These are phyloP conservation scores for Omphalotus guepiniiformis DNA, from an alignment of 768 basidiomycete species.

Conservation along the genomic window DNA sequence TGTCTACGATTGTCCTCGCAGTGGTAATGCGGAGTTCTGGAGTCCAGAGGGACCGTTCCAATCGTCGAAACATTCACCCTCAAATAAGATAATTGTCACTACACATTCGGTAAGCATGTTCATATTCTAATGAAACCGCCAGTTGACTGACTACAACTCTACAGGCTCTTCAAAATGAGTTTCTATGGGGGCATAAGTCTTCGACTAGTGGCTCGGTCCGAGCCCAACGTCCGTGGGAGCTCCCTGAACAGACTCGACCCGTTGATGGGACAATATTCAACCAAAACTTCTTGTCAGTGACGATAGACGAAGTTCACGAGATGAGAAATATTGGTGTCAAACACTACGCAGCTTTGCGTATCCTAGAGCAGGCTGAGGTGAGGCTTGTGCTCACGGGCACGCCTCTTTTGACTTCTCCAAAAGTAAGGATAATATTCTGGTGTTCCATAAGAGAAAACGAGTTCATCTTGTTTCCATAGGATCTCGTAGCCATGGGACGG, in stretches of 20 bases:
- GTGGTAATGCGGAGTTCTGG: constrained; percentile 6
- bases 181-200: background rate
- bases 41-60: constrained; percentile 1
- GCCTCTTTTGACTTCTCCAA: constrained; percentile 20
- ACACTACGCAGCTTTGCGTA: constrained; percentile 12
- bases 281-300: constrained; percentile 13
- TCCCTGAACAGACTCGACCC: constrained; percentile 1
- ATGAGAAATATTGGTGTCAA: constrained; percentile 15
- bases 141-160: background rate
- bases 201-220: background rate
- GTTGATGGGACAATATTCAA: constrained; percentile 14
- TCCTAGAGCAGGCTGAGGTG: constrained; percentile 10
- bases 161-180: constrained; percentile 18
- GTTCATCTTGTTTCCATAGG: background rate
- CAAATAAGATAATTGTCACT: constrained; percentile 7
- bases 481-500: background rate
- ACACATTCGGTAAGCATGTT: constrained; percentile 11
- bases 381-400: constrained; percentile 20
- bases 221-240: constrained; percentile 15
- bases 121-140: background rate
- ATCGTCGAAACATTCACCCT: constrained; percentile 5
- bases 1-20: background rate
- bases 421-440: constrained; percentile 13
- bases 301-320: constrained; percentile 21
- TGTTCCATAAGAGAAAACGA: background rate